Base-by-base conservation (phyloP, 495 filamentous ascomycete species). In the Pyrenopolyporus hunteri region DNA sequence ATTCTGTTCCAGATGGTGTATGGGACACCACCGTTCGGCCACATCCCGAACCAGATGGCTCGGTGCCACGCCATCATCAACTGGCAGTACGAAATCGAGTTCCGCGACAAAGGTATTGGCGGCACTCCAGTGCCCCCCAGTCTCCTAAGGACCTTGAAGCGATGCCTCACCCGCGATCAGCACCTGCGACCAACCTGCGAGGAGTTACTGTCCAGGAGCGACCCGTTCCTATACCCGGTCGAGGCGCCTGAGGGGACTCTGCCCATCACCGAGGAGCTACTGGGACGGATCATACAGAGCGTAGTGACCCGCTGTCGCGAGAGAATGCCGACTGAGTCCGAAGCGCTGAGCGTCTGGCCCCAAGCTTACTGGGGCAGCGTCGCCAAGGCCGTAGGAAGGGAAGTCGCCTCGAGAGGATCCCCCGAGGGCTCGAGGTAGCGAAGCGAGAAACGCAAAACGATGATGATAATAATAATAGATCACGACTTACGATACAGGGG, bases 1-100 rank as follows among this genome's bases (percentile, higher is more conserved):
- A 98, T 98, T 50, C 75, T 98, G 19, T 98, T 95, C 74, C 94
- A 98, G 74, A 96, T 98, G 91, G 89, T 91, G 0, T 98, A 98
- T 72, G 93, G 93, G 36, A 83, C 87, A 25, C 89, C 92, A 6
- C 94, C 94, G 3, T 98, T 98, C 65, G 91, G 89, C 7, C 92
- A 97, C 68, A 95, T 98, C 61, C 77, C 84, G 10, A 90, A 92
- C 75, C 90, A 89, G 70, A 88, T 92, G 72, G 75, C 80, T 13
- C 83, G 88, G 6, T 83, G 83, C 68, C 77, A 86, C 77, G 92
- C 93, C 11, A 98, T 98, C 71, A 92, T 93, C 44, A 93, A 97
- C 69, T 93, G 88, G 47, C 82, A 85, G 32, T 86, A 96, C 70
- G 76, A 79, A 26, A 94, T 98, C 72, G 87, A 91, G 36, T 98